A percentile compares a stretch with the other conserved stretches of the same genome.
Evolutionary conservation across 192 early-diverging fungal species (phyloP).

Genomic region (Coemansia sp.): DNA sequence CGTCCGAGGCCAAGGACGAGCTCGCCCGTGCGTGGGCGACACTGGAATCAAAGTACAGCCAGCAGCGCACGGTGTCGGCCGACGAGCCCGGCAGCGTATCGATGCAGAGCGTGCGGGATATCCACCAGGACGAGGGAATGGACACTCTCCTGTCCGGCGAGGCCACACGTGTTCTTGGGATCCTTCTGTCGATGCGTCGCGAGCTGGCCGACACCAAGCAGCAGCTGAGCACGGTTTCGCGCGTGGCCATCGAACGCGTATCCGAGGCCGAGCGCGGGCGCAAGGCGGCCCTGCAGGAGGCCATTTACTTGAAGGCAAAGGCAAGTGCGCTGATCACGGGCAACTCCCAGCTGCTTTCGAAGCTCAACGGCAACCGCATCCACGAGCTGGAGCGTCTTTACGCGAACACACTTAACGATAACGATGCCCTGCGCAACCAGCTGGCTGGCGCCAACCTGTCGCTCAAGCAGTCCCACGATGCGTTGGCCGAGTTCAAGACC

Average conservation of each 20-base stretch:
- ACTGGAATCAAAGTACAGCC: conserved; percentile 38
- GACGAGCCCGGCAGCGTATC: conserved; percentile 12
- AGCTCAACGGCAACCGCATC: conserved; percentile 43
- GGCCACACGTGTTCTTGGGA: conserved; percentile 29
- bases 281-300: conserved; percentile 56
- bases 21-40: conserved; percentile 21
- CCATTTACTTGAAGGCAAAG: conserved; percentile 56
- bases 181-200: conserved; percentile 43
- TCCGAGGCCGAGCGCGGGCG: conserved; percentile 55
- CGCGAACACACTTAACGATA: conserved; percentile 55
- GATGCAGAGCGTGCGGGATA: conserved; percentile 15
- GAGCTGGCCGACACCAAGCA: conserved; percentile 54
- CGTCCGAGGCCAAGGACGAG: conserved; percentile 31
- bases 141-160: conserved; percentile 21
- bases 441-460: conserved; percentile 42
- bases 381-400: conserved; percentile 53
- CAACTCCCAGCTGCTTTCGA: conserved; percentile 34
- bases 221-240: conserved; percentile 49
- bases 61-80: conserved; percentile 13
- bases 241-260: conserved; percentile 51
- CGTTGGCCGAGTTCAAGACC: conserved; percentile 29
- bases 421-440: conserved; percentile 50
- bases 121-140: not conserved
- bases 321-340: conserved; percentile 40
- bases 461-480: conserved; percentile 50